Evolutionary conservation across 2,329 filamentous ascomycete genomes (phyloP), one percentile per base, ranked within the genome.

Genomic region (Celoporthe dispersa): DNA sequence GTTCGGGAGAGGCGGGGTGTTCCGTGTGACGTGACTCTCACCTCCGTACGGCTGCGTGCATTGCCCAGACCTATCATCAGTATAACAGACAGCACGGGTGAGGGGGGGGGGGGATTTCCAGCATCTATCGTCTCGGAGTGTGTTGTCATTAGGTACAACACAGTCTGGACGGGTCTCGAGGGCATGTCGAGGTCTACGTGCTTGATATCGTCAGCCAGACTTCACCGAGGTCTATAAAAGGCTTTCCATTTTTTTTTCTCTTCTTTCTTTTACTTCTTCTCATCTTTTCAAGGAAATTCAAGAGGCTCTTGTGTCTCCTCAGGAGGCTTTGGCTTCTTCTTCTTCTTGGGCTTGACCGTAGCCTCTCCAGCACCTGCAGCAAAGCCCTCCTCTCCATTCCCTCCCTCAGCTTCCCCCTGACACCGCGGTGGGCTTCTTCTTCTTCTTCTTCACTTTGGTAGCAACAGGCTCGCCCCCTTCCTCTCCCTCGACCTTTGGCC

Each of bases 361-460:
- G 57, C 70, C 57, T 70, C 71, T 25, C 63, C 66, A 48, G 57
- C 74, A 31, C 39, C 68, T 14, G 62, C 69, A n/a, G 35, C 61
- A 14, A 37, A 41, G 3, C 35, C 71, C 5, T 64, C 71, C 5
- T 64, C 72, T 16, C 31, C 67, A 3, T 44, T 73, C 3, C 64
- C 74, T 14, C 51, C 74, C 16, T 68, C 71, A 4, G 28, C 57
- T 19, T 68, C 68, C 59, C 37, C 41, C 61, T n/a, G 70, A n/a
- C 2, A 57, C 68, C 1, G 65, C 68, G 68, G 72, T 55, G 53
- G 16, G 72, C 75, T 74, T 71, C 73, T 64, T 81, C 74, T 83
- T 85, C 77, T 84, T 88, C 76, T 86, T 88, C 79, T 86, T 88
- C 55, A 78, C 78, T 75, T 84, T 84, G 68, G 82, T 80, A 28